Conservation (phyloP, 2,329 filamentous ascomycete species). For the Pseudophaeomoniella oleicola region DNA sequence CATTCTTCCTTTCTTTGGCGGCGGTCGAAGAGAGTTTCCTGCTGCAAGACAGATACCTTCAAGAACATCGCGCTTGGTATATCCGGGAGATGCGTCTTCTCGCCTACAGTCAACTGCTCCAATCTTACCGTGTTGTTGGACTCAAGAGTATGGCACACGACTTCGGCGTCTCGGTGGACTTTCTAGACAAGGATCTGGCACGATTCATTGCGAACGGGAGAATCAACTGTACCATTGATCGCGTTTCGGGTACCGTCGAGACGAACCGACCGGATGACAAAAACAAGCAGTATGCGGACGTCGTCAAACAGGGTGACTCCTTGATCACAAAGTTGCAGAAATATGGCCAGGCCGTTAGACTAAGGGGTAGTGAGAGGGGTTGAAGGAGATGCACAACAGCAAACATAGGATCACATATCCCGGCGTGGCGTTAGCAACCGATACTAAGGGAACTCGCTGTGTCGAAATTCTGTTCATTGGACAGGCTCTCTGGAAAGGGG, state of each 20-base stretch:
- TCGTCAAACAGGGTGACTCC: slow-evolving; percentile 93
- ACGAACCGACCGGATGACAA: slow-evolving; percentile 97
- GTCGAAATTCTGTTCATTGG: too few species aligned
- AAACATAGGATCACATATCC: too few species aligned
- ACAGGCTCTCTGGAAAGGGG: too few species aligned
- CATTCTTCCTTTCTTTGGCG: slow-evolving; percentile 81
- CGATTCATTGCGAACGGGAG: slow-evolving; percentile 92
- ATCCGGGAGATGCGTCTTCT: slow-evolving; percentile 96
- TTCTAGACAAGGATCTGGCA: slow-evolving; percentile 88
- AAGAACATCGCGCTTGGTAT: slow-evolving; percentile 94
- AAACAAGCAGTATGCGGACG: slow-evolving; percentile 98
- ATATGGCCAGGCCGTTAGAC: slow-evolving; percentile 88
- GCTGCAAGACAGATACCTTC: slow-evolving; percentile 83
- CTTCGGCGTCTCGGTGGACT: slow-evolving; percentile 94
- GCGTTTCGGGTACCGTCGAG: slow-evolving; percentile 92
- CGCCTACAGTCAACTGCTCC: slow-evolving; percentile 90
- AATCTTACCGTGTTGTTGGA: slow-evolving; percentile 95
- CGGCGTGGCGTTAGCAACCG: too few species aligned
- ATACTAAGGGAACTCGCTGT: too few species aligned
- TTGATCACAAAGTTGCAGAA: slow-evolving; percentile 98
- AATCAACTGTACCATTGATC: slow-evolving; percentile 93
- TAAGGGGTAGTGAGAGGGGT: slow-evolving; percentile 87
- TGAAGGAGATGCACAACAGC: too few species aligned
- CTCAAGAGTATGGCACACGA: slow-evolving; percentile 92
- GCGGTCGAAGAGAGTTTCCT: slow-evolving; percentile 89